phyloP scores from a whole-genome alignment of 352 stramenopile genomes.

The Phytopythium delawarense region DNA sequence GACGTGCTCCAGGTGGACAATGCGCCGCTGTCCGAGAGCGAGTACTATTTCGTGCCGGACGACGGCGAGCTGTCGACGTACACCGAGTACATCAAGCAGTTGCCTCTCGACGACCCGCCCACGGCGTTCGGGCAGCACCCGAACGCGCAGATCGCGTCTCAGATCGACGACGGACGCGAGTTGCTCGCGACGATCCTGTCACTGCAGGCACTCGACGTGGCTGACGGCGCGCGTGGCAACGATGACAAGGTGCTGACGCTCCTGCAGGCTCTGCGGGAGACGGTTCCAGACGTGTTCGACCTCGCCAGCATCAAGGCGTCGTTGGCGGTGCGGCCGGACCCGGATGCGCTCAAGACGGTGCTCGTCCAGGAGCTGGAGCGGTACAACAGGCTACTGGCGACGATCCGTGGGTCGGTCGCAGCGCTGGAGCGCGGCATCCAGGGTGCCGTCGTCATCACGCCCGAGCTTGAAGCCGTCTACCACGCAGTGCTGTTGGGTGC shows the following conservation, averaged over 20 bases:
- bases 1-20: conserved; percentile 84
- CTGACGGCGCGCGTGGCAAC: conserved; percentile 78
- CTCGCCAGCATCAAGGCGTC: conserved; percentile 67
- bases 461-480: conserved; percentile 93
- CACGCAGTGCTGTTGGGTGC: conserved; percentile 85
- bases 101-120: conserved; percentile 90
- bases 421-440: conserved; percentile 91
- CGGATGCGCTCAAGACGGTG: conserved; percentile 92
- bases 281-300: conserved; percentile 91
- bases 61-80: conserved; percentile 89
- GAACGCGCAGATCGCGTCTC: conserved; percentile 94
- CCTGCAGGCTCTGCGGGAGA: conserved; percentile 76
- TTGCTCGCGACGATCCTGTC: conserved; percentile 89
- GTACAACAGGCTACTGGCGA: conserved; percentile 89
- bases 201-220: conserved; percentile 82
- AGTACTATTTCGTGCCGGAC: conserved; percentile 93
- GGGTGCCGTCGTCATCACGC: conserved; percentile 93
- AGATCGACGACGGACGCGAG: conserved; percentile 92
- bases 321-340: conserved; percentile 71
- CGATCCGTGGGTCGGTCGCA: conserved; percentile 74
- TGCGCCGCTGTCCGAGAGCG: conserved; percentile 81
- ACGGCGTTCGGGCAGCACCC: conserved; percentile 93
- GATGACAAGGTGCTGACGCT: conserved; percentile 89
- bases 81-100: conserved; percentile 87
- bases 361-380: conserved; percentile 93